Conservation (phyloP, 805 yeast species). For the Maudiozyma bulderi region DNA sequence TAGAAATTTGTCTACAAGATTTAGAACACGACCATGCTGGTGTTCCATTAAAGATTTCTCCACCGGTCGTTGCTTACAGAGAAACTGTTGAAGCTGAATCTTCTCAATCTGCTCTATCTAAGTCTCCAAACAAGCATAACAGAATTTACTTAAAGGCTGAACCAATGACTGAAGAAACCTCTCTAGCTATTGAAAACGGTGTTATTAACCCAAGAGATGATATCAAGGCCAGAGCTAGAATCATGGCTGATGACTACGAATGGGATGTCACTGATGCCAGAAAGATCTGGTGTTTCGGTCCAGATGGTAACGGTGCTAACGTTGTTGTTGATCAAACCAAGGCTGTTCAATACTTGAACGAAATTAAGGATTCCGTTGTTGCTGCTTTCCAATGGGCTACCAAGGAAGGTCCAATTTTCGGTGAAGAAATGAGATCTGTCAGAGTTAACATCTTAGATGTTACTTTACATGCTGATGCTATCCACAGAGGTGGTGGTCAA, state of each 20-base stretch:
- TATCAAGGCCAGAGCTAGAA: slow-evolving; percentile 97
- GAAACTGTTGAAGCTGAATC: slow-evolving; percentile 95
- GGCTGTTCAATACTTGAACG: slow-evolving; percentile 98
- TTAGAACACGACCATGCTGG: slow-evolving; percentile 99
- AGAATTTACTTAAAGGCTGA: slow-evolving; percentile 97
- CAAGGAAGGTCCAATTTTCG: slow-evolving; percentile 97
- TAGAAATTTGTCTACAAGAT: slow-evolving; percentile 94
- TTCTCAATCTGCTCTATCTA: slow-evolving; percentile 90
- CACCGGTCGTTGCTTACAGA: slow-evolving; percentile 98
- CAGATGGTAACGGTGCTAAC: slow-evolving; percentile 98
- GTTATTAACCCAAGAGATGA: slow-evolving; percentile 91
- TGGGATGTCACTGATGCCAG: slow-evolving; percentile 99
- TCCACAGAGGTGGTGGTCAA: slow-evolving; percentile 99
- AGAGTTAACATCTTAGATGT: slow-evolving; percentile 98
- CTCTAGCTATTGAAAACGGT: slow-evolving; percentile 88
- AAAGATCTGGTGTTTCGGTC: slow-evolving; percentile 99
- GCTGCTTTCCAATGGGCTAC: slow-evolving; percentile 99
- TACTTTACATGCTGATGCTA: slow-evolving; percentile 99
- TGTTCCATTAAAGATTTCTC: slow-evolving; percentile 94
- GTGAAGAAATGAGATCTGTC: slow-evolving; percentile 92
- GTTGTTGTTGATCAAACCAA: slow-evolving; percentile 98
- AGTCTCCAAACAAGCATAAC: slow-evolving; percentile 99
- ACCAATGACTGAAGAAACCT: slow-evolving; percentile 89
- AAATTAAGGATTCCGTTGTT: slow-evolving; percentile 98
- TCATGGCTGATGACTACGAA: slow-evolving; percentile 96